These are phyloP conservation scores for Triticum monococcum DNA, from an alignment of 176 grass and related monocot genomes.

Conservation along the genomic window DNA sequence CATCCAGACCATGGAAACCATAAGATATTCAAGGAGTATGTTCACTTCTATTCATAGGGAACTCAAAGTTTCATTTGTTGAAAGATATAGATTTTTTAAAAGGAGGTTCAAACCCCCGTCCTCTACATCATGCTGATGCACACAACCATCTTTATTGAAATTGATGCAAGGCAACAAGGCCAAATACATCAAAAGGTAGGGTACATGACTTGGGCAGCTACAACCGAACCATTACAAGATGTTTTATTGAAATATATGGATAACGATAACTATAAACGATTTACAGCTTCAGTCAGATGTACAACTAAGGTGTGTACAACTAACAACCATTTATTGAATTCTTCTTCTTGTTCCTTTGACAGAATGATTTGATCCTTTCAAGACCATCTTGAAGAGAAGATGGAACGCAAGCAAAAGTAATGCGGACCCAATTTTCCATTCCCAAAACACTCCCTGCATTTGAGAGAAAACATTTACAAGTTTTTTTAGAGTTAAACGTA, in stretches of 20 bases:
- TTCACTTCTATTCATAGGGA: neutral
- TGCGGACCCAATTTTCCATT: slow-evolving; percentile 48
- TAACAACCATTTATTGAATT: slow-evolving; percentile 10
- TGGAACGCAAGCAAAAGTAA: slow-evolving; percentile 52
- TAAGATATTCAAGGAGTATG: neutral
- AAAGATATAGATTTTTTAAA: neutral
- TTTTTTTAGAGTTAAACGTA: neutral
- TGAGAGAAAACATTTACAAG: neutral
- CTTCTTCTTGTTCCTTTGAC: slow-evolving; percentile 40
- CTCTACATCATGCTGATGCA: too few relatives aligned
- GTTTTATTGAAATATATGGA: neutral
- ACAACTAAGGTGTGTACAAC: neutral
- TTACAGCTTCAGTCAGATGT: neutral
- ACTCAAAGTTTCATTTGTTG: neutral
- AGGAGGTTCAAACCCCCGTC: too few relatives aligned
- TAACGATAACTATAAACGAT: neutral
- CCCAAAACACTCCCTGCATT: slow-evolving; percentile 46
- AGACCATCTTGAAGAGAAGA: slow-evolving; percentile 51
- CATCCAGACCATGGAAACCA: neutral
- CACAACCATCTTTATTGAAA: too few relatives aligned
- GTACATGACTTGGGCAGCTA: too few relatives aligned
- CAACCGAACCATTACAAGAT: too few relatives aligned
- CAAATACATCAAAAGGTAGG: too few relatives aligned
- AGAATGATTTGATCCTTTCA: slow-evolving; percentile 50
- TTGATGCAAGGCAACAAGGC: too few relatives aligned